Evolutionary conservation across 2,329 filamentous ascomycete genomes (phyloP).

Genomic region (Curvularia spicifera): DNA sequence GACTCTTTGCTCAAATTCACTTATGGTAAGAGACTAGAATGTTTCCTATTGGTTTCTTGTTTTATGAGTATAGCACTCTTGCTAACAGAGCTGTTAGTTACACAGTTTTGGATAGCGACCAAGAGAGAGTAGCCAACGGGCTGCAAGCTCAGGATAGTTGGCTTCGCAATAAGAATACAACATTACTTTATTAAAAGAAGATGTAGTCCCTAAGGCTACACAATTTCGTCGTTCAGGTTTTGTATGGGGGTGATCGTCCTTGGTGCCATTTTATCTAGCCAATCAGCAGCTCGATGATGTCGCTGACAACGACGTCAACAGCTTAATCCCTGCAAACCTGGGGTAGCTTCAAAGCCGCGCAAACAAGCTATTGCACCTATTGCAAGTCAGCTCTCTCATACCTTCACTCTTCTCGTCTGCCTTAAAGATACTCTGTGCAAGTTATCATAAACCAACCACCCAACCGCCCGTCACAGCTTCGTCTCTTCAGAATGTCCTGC

Average conservation of each 20-base stretch:
- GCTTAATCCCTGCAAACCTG: conserved; percentile 23
- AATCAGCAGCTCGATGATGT: conserved; percentile 16
- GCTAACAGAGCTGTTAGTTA: background rate
- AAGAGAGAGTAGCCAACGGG: background rate
- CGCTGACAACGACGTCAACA: conserved; percentile 23
- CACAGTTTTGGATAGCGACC: background rate
- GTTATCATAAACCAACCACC: background rate
- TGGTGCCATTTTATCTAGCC: background rate
- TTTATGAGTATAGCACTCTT: background rate
- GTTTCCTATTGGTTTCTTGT: background rate
- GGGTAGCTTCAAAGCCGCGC: conserved; percentile 24
- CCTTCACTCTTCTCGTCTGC: conserved; percentile 3
- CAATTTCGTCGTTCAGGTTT: too few relatives aligned
- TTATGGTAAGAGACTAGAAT: background rate
- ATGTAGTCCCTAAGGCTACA: too few relatives aligned
- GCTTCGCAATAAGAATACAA: too few relatives aligned
- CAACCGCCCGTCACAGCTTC: background rate
- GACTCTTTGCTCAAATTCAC: background rate
- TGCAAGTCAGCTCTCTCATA: background rate
- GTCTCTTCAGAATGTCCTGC: conserved; percentile 32
- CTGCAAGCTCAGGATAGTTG: too few relatives aligned
- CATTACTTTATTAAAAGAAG: too few relatives aligned
- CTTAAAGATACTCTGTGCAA: background rate
- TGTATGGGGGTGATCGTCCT: too few relatives aligned
- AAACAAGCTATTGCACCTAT: conserved; percentile 3